Evolutionary conservation across 305 asterid species (phyloP).

Genomic region (Rubia peregrina): DNA sequence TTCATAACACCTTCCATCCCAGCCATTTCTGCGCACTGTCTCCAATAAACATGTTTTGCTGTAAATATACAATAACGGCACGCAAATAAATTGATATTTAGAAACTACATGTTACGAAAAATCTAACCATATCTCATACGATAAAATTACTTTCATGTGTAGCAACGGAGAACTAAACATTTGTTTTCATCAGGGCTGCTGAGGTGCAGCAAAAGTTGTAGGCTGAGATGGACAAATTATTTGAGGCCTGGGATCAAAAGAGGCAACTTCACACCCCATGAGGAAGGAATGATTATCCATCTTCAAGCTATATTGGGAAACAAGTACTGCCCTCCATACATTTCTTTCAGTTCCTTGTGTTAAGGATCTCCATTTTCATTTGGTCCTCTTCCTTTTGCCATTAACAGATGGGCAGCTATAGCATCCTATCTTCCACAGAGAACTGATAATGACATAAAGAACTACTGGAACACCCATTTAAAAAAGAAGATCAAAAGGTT

Average conservation of each 20-base stretch:
- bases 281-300: constrained; percentile 95
- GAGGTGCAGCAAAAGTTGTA: constrained; percentile 99
- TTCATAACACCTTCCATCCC: too few species aligned
- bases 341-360: neutral
- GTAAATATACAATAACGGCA: too few species aligned
- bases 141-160: too few species aligned
- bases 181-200: constrained; percentile 40
- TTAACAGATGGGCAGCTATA: constrained; percentile 90
- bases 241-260: constrained; percentile 95
- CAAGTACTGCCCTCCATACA: constrained; percentile 39
- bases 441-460: constrained; percentile 93
- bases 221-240: constrained; percentile 94
- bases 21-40: too few species aligned
- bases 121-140: too few species aligned
- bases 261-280: constrained; percentile 93
- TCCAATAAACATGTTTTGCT: too few species aligned
- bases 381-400: neutral
- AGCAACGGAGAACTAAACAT: too few species aligned
- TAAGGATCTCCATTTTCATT: neutral
- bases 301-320: constrained; percentile 93
- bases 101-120: too few species aligned
- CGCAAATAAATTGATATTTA: too few species aligned
- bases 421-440: constrained; percentile 91
- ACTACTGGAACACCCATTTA: constrained; percentile 92
- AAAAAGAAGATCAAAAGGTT: constrained; percentile 74